Conservation (phyloP, 148 eudicot species). For the Diospyros kaki region DNA sequence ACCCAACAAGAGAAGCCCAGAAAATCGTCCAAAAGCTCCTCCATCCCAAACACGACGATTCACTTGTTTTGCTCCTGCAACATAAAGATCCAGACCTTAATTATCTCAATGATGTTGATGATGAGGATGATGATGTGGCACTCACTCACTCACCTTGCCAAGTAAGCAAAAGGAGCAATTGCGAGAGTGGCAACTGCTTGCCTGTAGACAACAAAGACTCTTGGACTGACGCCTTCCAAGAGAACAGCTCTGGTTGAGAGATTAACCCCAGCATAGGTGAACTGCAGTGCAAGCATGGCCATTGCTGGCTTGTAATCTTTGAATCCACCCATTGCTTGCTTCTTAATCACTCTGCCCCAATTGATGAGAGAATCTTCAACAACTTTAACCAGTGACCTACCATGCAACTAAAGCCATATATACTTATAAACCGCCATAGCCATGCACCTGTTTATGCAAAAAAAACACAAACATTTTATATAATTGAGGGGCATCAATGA, state of each 20-base stretch:
- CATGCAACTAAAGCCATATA: no score
- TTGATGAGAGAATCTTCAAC: no score
- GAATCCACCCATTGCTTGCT: constrained; percentile 22
- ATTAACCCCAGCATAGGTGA: constrained; percentile 38
- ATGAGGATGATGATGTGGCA: not conserved
- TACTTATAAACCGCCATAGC: no score
- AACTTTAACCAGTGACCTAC: no score
- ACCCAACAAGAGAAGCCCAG: constrained; percentile 59
- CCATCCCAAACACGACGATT: constrained; percentile 29
- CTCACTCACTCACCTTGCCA: constrained; percentile 32
- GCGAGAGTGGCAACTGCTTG: constrained; percentile 51
- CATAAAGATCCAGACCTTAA: not conserved
- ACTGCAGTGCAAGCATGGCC: constrained; percentile 47
- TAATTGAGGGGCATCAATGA: no score
- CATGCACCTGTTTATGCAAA: no score
- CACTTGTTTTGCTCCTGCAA: constrained; percentile 26
- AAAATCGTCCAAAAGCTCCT: constrained; percentile 53
- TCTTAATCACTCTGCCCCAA: not conserved
- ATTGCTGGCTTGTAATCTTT: constrained; percentile 44
- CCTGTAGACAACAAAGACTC: constrained; percentile 61
- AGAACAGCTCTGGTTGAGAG: constrained; percentile 50
- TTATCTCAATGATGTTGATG: no score
- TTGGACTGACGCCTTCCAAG: constrained; percentile 57
- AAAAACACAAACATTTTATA: no score
- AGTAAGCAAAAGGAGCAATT: constrained; percentile 50